Evolutionary conservation across 768 basidiomycete species (phyloP).

Genomic region (Multifurca ochricompacta): DNA sequence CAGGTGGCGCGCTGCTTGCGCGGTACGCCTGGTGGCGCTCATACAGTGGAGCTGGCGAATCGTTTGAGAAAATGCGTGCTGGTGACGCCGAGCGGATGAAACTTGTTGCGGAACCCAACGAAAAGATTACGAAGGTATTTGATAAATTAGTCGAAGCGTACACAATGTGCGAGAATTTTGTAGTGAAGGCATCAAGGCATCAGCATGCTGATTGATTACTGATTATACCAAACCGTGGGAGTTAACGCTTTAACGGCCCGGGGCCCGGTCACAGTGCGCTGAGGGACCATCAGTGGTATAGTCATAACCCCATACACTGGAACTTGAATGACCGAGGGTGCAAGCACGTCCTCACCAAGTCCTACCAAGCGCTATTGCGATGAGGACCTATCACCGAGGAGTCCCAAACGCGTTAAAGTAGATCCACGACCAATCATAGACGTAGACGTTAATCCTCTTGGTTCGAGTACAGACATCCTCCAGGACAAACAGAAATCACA

Average conservation of each 20-base stretch:
- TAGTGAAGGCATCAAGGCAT: background rate
- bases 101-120: conserved; percentile 53
- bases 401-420: conserved; percentile 19
- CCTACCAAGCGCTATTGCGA: conserved; percentile 1
- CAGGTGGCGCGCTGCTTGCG: conserved; percentile 65
- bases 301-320: background rate
- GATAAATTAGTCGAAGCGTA: conserved; percentile 46
- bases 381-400: background rate
- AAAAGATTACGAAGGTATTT: conserved; percentile 42
- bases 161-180: conserved; percentile 40
- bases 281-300: background rate
- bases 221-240: background rate
- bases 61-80: conserved; percentile 58
- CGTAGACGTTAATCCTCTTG: background rate
- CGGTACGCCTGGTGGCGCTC: conserved; percentile 63
- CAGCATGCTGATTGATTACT: background rate
- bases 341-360: background rate
- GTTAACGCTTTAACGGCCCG: conserved; percentile 3
- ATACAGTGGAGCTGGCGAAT: conserved; percentile 33
- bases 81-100: conserved; percentile 44
- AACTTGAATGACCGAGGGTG: background rate
- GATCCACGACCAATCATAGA: background rate
- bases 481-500: conserved; percentile 7
- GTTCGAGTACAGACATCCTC: background rate
- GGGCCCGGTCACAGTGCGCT: too few species aligned